Percentiles rank a stretch among this genome's conserved stretches.
These are phyloP conservation scores for Penicillium olsonii DNA, from an alignment of 2,329 filamentous ascomycete genomes.

Conservation along the genomic window DNA sequence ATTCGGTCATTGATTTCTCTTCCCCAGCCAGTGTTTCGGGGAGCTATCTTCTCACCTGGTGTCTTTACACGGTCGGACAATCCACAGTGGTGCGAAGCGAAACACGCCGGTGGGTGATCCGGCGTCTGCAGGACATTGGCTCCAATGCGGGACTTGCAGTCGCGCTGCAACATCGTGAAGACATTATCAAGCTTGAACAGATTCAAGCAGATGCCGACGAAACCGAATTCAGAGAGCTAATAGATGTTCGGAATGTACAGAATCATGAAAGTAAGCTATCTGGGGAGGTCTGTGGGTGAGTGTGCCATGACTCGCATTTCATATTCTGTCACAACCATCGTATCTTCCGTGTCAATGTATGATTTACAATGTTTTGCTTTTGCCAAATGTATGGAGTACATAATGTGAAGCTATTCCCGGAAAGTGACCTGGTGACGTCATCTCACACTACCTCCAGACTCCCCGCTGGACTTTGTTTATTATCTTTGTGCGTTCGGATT, in stretches of 20 bases:
- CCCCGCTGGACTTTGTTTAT: too few relatives aligned
- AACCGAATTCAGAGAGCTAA: neutral
- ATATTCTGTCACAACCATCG: too few relatives aligned
- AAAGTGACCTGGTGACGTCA: too few relatives aligned
- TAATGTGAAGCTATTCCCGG: too few relatives aligned
- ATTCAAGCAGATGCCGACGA: neutral
- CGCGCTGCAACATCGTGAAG: constrained; percentile 14
- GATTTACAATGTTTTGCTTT: too few relatives aligned
- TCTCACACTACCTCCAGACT: too few relatives aligned
- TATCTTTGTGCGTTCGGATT: too few relatives aligned
- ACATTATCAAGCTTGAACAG: constrained; percentile 13
- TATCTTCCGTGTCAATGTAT: too few relatives aligned
- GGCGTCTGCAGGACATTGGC: constrained; percentile 13
- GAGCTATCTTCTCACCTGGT: constrained; percentile 19
- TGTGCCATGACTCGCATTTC: neutral
- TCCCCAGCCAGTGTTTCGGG: constrained; percentile 12
- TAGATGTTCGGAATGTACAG: neutral
- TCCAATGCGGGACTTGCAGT: constrained; percentile 9
- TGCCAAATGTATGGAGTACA: too few relatives aligned
- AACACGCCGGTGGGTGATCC: constrained; percentile 18
- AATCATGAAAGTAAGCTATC: neutral
- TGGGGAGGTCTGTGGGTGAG: neutral
- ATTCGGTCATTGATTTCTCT: neutral
- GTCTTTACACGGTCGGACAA: constrained; percentile 18
- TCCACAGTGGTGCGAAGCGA: constrained; percentile 1